Conservation (phyloP, 2,329 filamentous ascomycete species). For the Anthostomella pinea region DNA sequence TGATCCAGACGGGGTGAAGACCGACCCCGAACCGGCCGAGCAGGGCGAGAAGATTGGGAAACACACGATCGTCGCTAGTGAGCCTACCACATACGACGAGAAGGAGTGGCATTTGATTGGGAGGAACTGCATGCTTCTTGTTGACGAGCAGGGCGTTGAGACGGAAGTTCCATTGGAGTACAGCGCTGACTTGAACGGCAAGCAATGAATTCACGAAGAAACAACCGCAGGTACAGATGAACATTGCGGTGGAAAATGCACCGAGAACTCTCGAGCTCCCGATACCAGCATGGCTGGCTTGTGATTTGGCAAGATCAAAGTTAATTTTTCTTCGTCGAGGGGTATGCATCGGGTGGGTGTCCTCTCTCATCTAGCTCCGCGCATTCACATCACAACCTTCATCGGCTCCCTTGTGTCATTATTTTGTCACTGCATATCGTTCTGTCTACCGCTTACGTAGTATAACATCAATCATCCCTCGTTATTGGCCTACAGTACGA, state of each 20-base stretch:
- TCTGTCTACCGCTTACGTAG: too few relatives aligned
- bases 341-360: too few relatives aligned
- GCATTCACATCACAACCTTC: background rate
- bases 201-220: background rate
- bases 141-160: background rate
- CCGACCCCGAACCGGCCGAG: background rate
- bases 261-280: too few relatives aligned
- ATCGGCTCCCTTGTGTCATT: too few relatives aligned
- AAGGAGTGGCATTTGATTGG: background rate
- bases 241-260: too few relatives aligned
- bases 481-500: slow-evolving; percentile 24
- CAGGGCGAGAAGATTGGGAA: background rate
- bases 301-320: too few relatives aligned
- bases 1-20: background rate
- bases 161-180: background rate
- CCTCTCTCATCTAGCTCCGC: background rate
- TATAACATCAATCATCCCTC: too few relatives aligned
- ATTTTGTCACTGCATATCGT: too few relatives aligned
- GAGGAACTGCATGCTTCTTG: background rate
- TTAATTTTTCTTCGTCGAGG: too few relatives aligned
- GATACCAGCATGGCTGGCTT: too few relatives aligned
- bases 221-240: background rate
- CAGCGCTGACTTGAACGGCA: background rate
- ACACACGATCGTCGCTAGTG: background rate
- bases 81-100: background rate